phyloP scores from a whole-genome alignment of 2,329 filamentous ascomycete species.

The Aspergillus udagawae region DNA sequence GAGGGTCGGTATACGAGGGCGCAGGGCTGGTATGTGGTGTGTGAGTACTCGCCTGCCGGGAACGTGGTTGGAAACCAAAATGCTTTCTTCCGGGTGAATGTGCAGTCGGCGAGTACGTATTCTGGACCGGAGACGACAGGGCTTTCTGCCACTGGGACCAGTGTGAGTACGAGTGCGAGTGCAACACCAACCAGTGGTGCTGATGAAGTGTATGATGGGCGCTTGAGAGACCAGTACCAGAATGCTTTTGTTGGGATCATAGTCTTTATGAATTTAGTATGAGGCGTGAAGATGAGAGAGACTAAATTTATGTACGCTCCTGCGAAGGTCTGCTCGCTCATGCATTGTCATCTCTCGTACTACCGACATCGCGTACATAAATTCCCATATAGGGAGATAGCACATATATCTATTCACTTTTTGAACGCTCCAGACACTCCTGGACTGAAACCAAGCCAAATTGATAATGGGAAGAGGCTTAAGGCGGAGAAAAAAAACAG shows the following conservation, averaged over 20 bases:
- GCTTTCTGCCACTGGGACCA: background rate
- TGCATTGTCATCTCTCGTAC: conserved; percentile 26
- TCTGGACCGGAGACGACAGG: conserved; percentile 13
- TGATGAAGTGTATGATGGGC: background rate
- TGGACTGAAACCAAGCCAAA: conserved; percentile 17
- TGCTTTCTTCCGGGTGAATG: conserved; percentile 30
- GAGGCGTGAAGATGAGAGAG: background rate
- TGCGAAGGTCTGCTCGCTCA: conserved; percentile 7
- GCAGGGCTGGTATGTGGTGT: conserved; percentile 63
- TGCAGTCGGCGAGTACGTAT: conserved; percentile 18
- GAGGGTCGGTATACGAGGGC: conserved; percentile 13
- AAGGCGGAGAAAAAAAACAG: conserved; percentile 12
- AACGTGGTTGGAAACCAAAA: conserved; percentile 49
- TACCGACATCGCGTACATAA: conserved; percentile 21
- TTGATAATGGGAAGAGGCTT: conserved; percentile 14
- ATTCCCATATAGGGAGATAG: conserved; percentile 16
- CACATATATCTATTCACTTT: conserved; percentile 25
- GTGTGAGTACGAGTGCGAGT: background rate
- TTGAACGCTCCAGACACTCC: conserved; percentile 16
- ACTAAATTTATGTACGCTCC: background rate
- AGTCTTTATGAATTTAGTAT: conserved; percentile 3
- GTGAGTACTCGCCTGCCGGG: conserved; percentile 65
- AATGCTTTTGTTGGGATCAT: background rate
- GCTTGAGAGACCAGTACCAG: background rate
- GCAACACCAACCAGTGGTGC: background rate